Conservation (phyloP, 257 asterid species). For the Gynochthodes officinalis region DNA sequence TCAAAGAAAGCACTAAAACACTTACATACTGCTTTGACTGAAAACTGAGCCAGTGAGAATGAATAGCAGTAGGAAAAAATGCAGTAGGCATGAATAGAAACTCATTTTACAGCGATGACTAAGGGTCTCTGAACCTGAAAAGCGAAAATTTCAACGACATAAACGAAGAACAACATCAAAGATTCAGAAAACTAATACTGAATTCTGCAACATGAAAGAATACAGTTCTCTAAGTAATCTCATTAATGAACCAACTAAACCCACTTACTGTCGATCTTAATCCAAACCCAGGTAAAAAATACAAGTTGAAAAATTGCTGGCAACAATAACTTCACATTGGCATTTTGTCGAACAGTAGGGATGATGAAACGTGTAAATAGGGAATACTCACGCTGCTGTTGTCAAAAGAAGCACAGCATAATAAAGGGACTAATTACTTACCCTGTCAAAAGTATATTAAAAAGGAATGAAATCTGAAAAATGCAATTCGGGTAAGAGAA, state of each 20-base stretch:
- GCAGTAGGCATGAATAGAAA: not conserved
- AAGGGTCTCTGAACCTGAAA: slow-evolving; percentile 6
- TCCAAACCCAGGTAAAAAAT: not conserved
- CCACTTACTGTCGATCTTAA: not conserved
- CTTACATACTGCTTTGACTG: slow-evolving; percentile 23
- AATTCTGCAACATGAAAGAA: not conserved
- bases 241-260: not conserved
- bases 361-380: too few relatives aligned
- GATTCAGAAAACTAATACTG: not conserved
- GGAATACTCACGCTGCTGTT: too few relatives aligned
- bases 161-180: not conserved
- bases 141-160: not conserved
- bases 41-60: slow-evolving; percentile 9
- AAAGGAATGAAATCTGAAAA: too few relatives aligned
- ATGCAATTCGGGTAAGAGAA: too few relatives aligned
- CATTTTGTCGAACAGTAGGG: slow-evolving; percentile 18
- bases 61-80: slow-evolving; percentile 5
- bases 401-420: too few relatives aligned
- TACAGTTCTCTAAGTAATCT: not conserved
- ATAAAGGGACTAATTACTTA: too few relatives aligned
- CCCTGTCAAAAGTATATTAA: too few relatives aligned
- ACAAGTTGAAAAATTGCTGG: too few relatives aligned
- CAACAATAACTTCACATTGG: not conserved
- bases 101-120: slow-evolving; percentile 1
- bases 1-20: not conserved